A percentile compares a stretch with the other conserved stretches of the same genome.
phyloP scores from a whole-genome alignment of 768 basidiomycete genomes.

The Pisolithus marmoratus region DNA sequence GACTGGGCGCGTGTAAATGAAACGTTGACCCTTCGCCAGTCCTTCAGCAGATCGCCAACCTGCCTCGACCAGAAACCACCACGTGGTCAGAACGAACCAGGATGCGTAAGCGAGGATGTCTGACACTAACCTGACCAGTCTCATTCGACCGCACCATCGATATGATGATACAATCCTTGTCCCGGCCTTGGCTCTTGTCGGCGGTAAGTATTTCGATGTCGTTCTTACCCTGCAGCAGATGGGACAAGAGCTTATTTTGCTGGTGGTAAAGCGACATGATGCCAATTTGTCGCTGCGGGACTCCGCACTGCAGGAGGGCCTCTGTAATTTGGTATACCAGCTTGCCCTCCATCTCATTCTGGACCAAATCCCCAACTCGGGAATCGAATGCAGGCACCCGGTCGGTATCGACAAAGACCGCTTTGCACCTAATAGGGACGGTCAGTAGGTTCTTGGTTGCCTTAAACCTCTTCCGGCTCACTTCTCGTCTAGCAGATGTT shows the following conservation, averaged over 20 bases:
- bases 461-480: conserved; percentile 23
- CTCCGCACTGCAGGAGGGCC: conserved; percentile 58
- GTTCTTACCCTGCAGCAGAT: conserved; percentile 49
- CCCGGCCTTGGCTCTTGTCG: conserved; percentile 89
- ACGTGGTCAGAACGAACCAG: not conserved
- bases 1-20: conserved; percentile 89
- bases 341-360: conserved; percentile 78
- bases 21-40: conserved; percentile 96
- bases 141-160: conserved; percentile 91
- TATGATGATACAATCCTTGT: conserved; percentile 93
- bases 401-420: conserved; percentile 94
- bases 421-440: conserved; percentile 58
- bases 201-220: conserved; percentile 85
- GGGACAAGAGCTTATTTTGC: conserved; percentile 83
- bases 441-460: not conserved
- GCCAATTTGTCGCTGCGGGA: conserved; percentile 69
- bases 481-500: conserved; percentile 58
- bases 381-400: conserved; percentile 71
- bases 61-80: conserved; percentile 23
- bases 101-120: not conserved
- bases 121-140: conserved; percentile 54
- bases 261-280: conserved; percentile 92
- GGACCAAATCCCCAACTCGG: conserved; percentile 80
- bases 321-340: conserved; percentile 64
- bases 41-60: conserved; percentile 90